Base-by-base conservation (phyloP, 2,329 filamentous ascomycete species). In the Claviceps africana region DNA sequence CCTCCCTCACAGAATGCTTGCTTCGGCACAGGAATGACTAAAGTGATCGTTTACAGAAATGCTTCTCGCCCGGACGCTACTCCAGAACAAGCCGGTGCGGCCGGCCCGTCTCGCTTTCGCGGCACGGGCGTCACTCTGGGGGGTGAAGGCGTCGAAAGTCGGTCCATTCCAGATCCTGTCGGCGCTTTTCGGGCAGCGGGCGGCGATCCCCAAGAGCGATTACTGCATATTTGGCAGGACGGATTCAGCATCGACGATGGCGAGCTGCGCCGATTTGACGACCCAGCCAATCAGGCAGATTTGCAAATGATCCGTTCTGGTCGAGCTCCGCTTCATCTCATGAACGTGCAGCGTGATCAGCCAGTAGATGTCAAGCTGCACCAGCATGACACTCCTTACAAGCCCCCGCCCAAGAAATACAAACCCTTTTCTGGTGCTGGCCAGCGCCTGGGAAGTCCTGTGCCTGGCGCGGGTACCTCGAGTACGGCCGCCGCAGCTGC, bases 211-310 rank as follows among this genome's bases (percentile, higher is more conserved):
- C 80, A 85, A 55, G 79, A 81, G 49, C 82, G 86, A 49, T 77
- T 81, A 11, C 74, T 94, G 51, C 87, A 91, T 61, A 75, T 93
- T 45, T 94, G 88, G 88, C 76, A 78, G 43, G 83, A 94, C 62
- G 88, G 88, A 15, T 91, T 93, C 70, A 91, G 86, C 57, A 82
- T 94, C 55, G 87, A 90, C 54, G 86, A 93, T 61, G 88, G 88
- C 30, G 78, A 82, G 47, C 78, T 93, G 39, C 82, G 79, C 64
- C 81, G 86, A 52, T 91, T 87, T 62, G 85, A 90, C 60, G 86
- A 93, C 64, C 86, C 86, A 0, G 76, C 76, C 31, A 89, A 91
- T 64, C 79, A 82, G 31, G 74, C 76, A 48, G 85, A 85, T 51
- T 72, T 93, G 45, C 74, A 81, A 53, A 83, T 89, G 75, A 93